These are phyloP conservation scores for Chimonanthus salicifolius DNA, from an alignment of 164 flowering plant genomes.

Conservation along the genomic window DNA sequence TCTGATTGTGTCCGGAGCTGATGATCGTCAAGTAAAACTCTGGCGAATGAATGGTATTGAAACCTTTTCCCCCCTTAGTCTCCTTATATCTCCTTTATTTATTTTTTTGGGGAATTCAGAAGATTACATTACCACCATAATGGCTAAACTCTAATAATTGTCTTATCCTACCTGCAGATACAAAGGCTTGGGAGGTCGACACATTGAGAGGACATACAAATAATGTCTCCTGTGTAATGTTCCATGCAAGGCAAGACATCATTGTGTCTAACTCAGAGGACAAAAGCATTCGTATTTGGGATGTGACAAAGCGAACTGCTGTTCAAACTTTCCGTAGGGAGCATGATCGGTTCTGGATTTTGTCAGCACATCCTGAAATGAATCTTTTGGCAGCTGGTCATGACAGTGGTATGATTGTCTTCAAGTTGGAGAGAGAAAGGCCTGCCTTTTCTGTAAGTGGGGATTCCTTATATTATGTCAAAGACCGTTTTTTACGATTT, in stretches of 20 bases:
- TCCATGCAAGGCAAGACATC: conserved; percentile 72
- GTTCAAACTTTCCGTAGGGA: conserved; percentile 91
- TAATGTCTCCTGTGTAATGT: conserved; percentile 89
- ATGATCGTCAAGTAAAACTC: conserved; percentile 93
- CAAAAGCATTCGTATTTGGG: conserved; percentile 88
- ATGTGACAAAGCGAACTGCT: conserved; percentile 77
- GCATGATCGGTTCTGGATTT: conserved; percentile 78
- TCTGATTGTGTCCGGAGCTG: conserved; percentile 77
- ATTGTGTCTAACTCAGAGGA: conserved; percentile 82
- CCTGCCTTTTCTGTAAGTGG: conserved; percentile 83
- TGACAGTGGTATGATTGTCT: conserved; percentile 86
- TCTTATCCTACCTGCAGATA: conserved; percentile 42
- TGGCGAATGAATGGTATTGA: conserved; percentile 95
- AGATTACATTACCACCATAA: too few relatives aligned
- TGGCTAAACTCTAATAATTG: background rate
- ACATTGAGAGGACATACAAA: conserved; percentile 86
- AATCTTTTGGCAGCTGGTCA: conserved; percentile 91
- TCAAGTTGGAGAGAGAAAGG: conserved; percentile 87
- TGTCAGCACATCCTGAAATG: conserved; percentile 79
- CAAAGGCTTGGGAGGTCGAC: conserved; percentile 96
- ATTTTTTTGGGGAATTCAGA: background rate
- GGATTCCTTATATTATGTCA: conserved; percentile 58
- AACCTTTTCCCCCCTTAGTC: background rate
- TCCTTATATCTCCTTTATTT: background rate
- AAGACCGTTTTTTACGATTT: conserved; percentile 72